These are phyloP conservation scores for Reutealis trisperma DNA, from an alignment of 345 rosid genomes.

Conservation along the genomic window DNA sequence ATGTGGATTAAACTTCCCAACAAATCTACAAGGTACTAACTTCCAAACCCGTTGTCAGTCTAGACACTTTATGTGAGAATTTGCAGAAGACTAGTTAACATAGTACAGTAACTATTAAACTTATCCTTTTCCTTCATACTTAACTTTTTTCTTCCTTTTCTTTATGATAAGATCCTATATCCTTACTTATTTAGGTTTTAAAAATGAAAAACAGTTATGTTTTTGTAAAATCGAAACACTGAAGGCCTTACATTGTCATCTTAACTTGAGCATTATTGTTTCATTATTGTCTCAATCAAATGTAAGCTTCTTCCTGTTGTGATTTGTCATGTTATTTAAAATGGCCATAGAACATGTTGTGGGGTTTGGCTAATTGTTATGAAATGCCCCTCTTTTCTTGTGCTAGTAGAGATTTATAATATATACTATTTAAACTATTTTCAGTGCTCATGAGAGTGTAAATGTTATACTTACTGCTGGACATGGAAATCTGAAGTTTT, in stretches of 20 bases:
- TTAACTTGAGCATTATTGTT: background rate
- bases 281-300: background rate
- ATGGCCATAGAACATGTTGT: background rate
- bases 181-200: too few relatives aligned
- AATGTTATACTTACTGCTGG: slow-evolving; percentile 82
- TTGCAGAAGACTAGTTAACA: too few relatives aligned
- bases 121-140: too few relatives aligned
- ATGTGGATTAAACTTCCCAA: too few relatives aligned
- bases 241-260: background rate
- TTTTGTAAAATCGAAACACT: background rate
- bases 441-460: slow-evolving; percentile 63
- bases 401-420: slow-evolving; percentile 12
- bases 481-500: slow-evolving; percentile 81
- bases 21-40: too few relatives aligned
- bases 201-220: too few relatives aligned
- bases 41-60: too few relatives aligned
- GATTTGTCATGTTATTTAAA: background rate
- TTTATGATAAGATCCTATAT: too few relatives aligned
- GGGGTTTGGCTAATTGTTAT: background rate
- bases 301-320: too few relatives aligned
- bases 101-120: too few relatives aligned
- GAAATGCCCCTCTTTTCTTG: background rate
- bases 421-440: slow-evolving; percentile 23
- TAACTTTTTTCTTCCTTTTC: too few relatives aligned
- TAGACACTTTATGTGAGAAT: too few relatives aligned